Base-by-base conservation (phyloP, 2,329 filamentous ascomycete genomes). In the Trichophyton rubrum region DNA sequence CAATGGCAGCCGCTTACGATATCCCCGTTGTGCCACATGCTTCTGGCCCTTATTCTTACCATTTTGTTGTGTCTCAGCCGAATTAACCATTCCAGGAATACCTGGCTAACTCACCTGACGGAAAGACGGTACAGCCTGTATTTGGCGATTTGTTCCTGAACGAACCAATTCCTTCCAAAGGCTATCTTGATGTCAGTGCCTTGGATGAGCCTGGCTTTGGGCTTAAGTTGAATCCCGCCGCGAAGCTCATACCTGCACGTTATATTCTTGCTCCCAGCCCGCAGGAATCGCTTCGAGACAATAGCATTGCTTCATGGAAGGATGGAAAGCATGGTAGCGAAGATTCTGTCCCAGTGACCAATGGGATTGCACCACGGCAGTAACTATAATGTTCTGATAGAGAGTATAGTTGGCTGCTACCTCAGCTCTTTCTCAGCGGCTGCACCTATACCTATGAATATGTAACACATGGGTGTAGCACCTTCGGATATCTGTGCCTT, bases 11-110 rank as follows among this genome's bases (percentile, higher is more conserved):
- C 3, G 91, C 91, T 22, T 96, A 96, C 74, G 91, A 96, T 70
- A 88, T 96, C 62, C 91, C 91, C 11, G 90, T 96, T 15, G 89
- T 96, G 13, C 91, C 91, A n/a, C 91, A 96, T 71, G 91, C 91
- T 51, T 93, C 88, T 63, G 91, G 91, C 0, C 89, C 91, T 2
- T 96, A 96, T 78, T 93, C 89, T 69, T 96, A 96, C 76, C 91
- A 96, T 75, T 96, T 95, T 71, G 91, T 96, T 66, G 86, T 96
- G 63, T 95, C 90, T 51, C 91, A 96, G 75, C 84, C 89, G 64
- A 95, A 96, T 77, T 89, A 87, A 13, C 91, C 91, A 3, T 96
- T 96, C 81, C 91, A 96, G 74, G 91, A 96, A 75, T 96, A 96
- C 70, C 82, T 96, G 24, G 91, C 91, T 67, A 96, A 96, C 77